Evolutionary conservation across 2,329 filamentous ascomycete species (phyloP).

Genomic region (Aspergillus piperis): DNA sequence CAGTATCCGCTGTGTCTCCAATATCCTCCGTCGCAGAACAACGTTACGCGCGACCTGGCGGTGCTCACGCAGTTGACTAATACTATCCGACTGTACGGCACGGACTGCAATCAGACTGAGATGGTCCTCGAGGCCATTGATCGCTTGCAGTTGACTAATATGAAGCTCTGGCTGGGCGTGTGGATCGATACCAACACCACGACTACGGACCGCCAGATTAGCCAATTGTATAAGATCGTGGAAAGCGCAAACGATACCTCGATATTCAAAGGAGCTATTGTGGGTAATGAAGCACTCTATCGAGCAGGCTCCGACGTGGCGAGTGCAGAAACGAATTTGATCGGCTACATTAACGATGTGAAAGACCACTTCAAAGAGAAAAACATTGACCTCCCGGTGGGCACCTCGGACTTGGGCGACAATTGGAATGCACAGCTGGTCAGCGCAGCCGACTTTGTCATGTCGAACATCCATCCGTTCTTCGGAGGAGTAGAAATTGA

Average conservation of each 20-base stretch:
- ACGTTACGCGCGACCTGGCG: constrained; percentile 87
- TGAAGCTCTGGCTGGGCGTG: constrained; percentile 93
- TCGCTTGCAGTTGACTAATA: constrained; percentile 66
- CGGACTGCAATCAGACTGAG: constrained; percentile 95
- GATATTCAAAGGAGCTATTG: constrained; percentile 62
- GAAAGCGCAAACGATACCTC: constrained; percentile 52
- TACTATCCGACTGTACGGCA: constrained; percentile 85
- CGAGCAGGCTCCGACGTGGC: constrained; percentile 54
- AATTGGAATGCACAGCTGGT: constrained; percentile 77
- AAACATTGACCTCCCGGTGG: constrained; percentile 71
- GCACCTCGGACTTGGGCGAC: constrained; percentile 85
- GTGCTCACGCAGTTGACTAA: constrained; percentile 89
- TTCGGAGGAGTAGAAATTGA: constrained; percentile 75
- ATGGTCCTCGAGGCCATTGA: constrained; percentile 86
- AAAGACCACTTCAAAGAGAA: constrained; percentile 69
- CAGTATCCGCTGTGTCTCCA: constrained; percentile 83
- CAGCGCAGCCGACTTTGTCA: constrained; percentile 75
- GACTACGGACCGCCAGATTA: constrained; percentile 79
- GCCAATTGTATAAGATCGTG: constrained; percentile 81
- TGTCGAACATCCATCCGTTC: constrained; percentile 97
- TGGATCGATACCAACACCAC: constrained; percentile 85
- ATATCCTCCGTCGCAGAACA: constrained; percentile 85
- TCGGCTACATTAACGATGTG: constrained; percentile 66
- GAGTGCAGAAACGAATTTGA: constrained; percentile 66
- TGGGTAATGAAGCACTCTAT: constrained; percentile 66